Evolutionary conservation across 495 filamentous ascomycete species (phyloP).

Genomic region (Penicillium herquei): DNA sequence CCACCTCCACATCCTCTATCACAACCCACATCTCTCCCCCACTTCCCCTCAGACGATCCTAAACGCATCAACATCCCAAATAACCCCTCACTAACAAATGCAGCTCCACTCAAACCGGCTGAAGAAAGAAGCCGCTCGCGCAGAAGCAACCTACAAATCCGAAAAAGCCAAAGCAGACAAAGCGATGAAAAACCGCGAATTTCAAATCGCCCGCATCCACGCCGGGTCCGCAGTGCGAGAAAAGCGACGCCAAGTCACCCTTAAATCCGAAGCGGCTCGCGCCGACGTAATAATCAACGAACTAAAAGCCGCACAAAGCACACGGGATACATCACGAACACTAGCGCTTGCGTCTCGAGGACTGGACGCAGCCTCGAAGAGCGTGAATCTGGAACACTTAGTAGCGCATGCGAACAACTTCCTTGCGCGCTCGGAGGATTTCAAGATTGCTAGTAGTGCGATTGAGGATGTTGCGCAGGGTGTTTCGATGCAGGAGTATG

Average conservation of each 20-base stretch:
- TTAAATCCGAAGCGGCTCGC: conserved; percentile 46
- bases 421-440: conserved; percentile 45
- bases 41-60: background rate
- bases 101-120: conserved; percentile 49
- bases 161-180: conserved; percentile 50
- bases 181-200: conserved; percentile 50
- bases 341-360: conserved; percentile 44
- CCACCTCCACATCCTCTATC: background rate
- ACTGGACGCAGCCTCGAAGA: conserved; percentile 43
- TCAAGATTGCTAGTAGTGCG: conserved; percentile 46
- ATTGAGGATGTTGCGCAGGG: conserved; percentile 50
- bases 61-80: too few species aligned
- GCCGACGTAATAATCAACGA: conserved; percentile 52
- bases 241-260: conserved; percentile 45
- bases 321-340: conserved; percentile 46
- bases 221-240: conserved; percentile 47
- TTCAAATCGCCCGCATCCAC: conserved; percentile 52
- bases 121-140: conserved; percentile 47
- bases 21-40: background rate
- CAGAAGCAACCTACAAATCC: conserved; percentile 47
- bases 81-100: background rate
- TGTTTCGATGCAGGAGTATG: conserved; percentile 47
- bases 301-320: conserved; percentile 47
- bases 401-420: conserved; percentile 50
- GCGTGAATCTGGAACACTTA: conserved; percentile 44